phyloP scores from a whole-genome alignment of 306 rosid genomes.

The Cucumis hystrix region DNA sequence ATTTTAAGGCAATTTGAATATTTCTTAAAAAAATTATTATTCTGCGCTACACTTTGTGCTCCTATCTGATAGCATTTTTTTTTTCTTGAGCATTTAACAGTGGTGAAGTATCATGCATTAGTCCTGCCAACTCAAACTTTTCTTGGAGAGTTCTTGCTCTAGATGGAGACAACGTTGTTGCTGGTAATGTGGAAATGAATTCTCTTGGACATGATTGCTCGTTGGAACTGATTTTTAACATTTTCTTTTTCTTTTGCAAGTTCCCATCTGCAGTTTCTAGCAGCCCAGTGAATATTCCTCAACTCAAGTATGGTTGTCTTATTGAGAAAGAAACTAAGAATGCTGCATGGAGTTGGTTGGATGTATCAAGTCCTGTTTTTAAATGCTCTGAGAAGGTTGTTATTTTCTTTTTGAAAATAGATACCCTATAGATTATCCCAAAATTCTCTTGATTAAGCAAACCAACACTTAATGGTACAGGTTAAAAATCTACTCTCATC shows the following conservation, averaged over 20 bases:
- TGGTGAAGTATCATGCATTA: slow-evolving; percentile 50
- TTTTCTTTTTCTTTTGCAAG: slow-evolving; percentile 2
- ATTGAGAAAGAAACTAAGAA: slow-evolving; percentile 33
- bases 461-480: slow-evolving; percentile 23
- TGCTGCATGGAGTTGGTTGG: slow-evolving; percentile 62
- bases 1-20: slow-evolving; percentile 37
- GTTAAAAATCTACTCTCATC: slow-evolving; percentile 57
- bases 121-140: slow-evolving; percentile 52
- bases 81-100: slow-evolving; percentile 27
- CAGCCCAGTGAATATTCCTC: slow-evolving; percentile 79
- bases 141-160: slow-evolving; percentile 71
- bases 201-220: slow-evolving; percentile 6
- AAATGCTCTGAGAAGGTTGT: slow-evolving; percentile 69
- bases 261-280: slow-evolving; percentile 54
- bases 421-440: neutral
- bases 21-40: slow-evolving; percentile 6
- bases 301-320: slow-evolving; percentile 59
- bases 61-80: neutral
- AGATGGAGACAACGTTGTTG: slow-evolving; percentile 71
- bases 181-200: slow-evolving; percentile 49
- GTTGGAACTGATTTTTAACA: neutral
- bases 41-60: neutral
- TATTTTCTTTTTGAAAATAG: neutral
- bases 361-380: slow-evolving; percentile 40
- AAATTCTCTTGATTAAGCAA: slow-evolving; percentile 2